A percentile compares a stretch with the other conserved stretches of the same genome.
Evolutionary conservation across 73 alveolate genomes (phyloP).

Genomic region (Durusdinium trenchii): DNA sequence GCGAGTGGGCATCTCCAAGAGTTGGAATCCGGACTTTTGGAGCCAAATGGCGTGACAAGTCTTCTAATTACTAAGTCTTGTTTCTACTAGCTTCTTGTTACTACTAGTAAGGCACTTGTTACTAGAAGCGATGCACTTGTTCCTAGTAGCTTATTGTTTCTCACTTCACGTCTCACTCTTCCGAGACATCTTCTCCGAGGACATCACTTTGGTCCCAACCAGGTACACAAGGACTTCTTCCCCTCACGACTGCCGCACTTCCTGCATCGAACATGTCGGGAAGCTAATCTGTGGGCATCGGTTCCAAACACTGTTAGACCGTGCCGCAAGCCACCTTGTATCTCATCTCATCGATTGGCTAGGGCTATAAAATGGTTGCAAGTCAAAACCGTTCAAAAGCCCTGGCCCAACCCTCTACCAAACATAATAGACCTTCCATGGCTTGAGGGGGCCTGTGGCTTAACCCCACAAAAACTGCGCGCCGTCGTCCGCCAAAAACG

Average conservation of each 20-base stretch:
- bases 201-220: conserved; percentile 68
- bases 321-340: no score
- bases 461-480: neutral
- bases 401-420: neutral
- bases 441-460: neutral
- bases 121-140: no score
- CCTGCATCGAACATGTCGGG: neutral
- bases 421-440: neutral
- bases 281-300: neutral
- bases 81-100: no score
- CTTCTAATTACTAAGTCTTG: neutral
- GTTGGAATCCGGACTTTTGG: no score
- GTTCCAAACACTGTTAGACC: neutral
- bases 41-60: neutral
- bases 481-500: neutral
- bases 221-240: conserved; percentile 83
- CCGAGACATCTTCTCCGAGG: no score
- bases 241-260: conserved; percentile 81
- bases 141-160: no score
- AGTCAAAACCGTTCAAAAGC: neutral
- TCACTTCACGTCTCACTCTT: no score
- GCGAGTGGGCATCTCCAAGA: no score
- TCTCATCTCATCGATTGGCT: no score
- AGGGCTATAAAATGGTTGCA: no score
- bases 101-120: no score